Base-by-base conservation (phyloP, 139 green algal species). In the Chlorokybus atmophyticus region DNA sequence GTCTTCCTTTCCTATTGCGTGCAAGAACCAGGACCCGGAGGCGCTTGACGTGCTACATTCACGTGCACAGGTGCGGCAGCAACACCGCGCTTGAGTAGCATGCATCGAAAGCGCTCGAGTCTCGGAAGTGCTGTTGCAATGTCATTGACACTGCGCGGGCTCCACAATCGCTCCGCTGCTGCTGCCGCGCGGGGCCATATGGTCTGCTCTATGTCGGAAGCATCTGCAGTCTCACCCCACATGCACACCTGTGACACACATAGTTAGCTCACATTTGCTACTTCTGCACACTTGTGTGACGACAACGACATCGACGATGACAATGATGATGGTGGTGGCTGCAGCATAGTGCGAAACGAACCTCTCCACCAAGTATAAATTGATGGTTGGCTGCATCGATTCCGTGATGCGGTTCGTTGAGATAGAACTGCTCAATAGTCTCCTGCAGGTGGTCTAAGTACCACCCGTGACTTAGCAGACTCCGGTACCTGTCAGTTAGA, bases 211-310 rank as follows among this genome's bases (percentile, higher is more conserved):
- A 70, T 23, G 24, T 68, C 57, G 2, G 57, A 68, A 1, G 40
- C 29, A 32, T 70, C 62, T 3, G 2, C 57, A 19, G 60, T 70
- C 57, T 70, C 62, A 2, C 62, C 62, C 62, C 62, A 70, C 62
- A 68, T 68, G 62, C 62, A 70, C 29, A 70, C 62, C 62, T 70
- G n/a, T n/a, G n/a, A n/a, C n/a, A n/a, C n/a, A n/a, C n/a, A n/a
- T n/a, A n/a, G n/a, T n/a, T n/a, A n/a, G n/a, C n/a, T n/a, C n/a
- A n/a, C n/a, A n/a, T n/a, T n/a, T n/a, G n/a, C n/a, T n/a, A n/a
- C n/a, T n/a, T n/a, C n/a, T n/a, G n/a, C n/a, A n/a, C n/a, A n/a
- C n/a, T n/a, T n/a, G n/a, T n/a, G n/a, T n/a, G n/a, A n/a, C n/a
- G n/a, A n/a, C n/a, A n/a, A n/a, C n/a, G n/a, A n/a, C n/a, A n/a